Percentiles rank a stretch among this genome's conserved stretches.
Evolutionary conservation across 2,329 filamentous ascomycete species (phyloP).

Genomic region (Magnaporthiopsis rhizophila): DNA sequence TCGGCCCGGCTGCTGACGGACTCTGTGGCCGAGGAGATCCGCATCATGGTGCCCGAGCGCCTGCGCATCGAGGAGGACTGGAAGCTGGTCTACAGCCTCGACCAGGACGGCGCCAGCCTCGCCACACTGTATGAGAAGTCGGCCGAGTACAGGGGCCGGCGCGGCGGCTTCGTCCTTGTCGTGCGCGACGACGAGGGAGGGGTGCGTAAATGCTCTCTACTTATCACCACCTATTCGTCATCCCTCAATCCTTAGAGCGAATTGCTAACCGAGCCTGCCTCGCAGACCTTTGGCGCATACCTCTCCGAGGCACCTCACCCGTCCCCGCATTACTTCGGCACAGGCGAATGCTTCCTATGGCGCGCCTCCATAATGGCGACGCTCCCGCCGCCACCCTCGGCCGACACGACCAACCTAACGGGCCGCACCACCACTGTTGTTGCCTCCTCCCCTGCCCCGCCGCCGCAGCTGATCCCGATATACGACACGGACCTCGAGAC

Average conservation of each 20-base stretch:
- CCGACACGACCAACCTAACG: conserved; percentile 38
- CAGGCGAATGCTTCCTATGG: conserved; percentile 94
- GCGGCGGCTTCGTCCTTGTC: conserved; percentile 85
- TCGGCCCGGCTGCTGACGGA: conserved; percentile 60
- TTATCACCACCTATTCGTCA: too few species aligned
- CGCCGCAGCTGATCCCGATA: conserved; percentile 7
- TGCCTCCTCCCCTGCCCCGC: conserved; percentile 14
- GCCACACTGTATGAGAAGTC: conserved; percentile 79
- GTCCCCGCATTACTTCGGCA: conserved; percentile 81
- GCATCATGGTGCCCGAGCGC: conserved; percentile 77
- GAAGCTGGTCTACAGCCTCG: conserved; percentile 79
- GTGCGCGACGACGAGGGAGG: conserved; percentile 70
- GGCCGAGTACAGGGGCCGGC: conserved; percentile 54
- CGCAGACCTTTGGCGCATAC: conserved; percentile 81
- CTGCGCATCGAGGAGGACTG: conserved; percentile 83
- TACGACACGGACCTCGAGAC: conserved; percentile 8
- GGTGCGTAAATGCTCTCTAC: conserved; percentile 40
- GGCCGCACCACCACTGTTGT: conserved; percentile 34
- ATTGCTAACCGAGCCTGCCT: neutral
- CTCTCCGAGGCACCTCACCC: conserved; percentile 83
- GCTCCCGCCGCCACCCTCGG: conserved; percentile 61
- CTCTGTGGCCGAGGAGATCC: conserved; percentile 83
- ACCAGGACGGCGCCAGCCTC: conserved; percentile 84
- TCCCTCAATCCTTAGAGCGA: too few species aligned
- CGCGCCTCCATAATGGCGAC: conserved; percentile 60